These are phyloP conservation scores for Catunica adiposa DNA, from an alignment of 2,329 filamentous ascomycete species.

Conservation along the genomic window DNA sequence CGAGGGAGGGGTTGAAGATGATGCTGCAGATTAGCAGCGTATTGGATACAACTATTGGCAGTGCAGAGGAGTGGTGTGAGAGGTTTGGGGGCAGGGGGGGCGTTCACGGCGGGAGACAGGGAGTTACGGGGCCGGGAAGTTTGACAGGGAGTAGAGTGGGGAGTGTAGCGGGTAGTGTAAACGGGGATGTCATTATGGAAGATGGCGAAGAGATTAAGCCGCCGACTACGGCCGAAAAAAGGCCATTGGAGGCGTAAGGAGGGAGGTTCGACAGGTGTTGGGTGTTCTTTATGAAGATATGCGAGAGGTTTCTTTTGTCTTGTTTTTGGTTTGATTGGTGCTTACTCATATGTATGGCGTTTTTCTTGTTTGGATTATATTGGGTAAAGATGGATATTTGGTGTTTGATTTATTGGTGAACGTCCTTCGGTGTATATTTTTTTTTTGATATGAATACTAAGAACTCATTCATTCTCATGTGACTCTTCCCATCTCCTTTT, in stretches of 20 bases:
- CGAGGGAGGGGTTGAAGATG: constrained; percentile 85
- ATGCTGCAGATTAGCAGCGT: constrained; percentile 80
- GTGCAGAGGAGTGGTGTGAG: constrained; percentile 84
- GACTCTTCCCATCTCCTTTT: too few relatives aligned
- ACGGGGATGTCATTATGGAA: constrained; percentile 15
- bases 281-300: background rate
- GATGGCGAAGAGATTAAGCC: constrained; percentile 17
- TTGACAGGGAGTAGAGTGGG: background rate
- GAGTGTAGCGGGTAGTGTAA: background rate
- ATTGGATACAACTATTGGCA: constrained; percentile 74
- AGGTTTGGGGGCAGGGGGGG: constrained; percentile 38
- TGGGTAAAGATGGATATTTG: too few relatives aligned
- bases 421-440: background rate
- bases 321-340: too few relatives aligned
- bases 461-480: too few relatives aligned
- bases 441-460: too few relatives aligned
- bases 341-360: too few relatives aligned
- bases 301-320: background rate
- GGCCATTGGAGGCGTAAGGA: constrained; percentile 8
- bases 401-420: background rate
- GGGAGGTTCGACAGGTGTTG: too few relatives aligned
- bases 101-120: constrained; percentile 10
- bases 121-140: constrained; percentile 12
- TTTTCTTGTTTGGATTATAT: too few relatives aligned
- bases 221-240: constrained; percentile 17